These are phyloP conservation scores for Pseudocercospora fijiensis DNA, from an alignment of 2,329 filamentous ascomycete species.

Conservation along the genomic window DNA sequence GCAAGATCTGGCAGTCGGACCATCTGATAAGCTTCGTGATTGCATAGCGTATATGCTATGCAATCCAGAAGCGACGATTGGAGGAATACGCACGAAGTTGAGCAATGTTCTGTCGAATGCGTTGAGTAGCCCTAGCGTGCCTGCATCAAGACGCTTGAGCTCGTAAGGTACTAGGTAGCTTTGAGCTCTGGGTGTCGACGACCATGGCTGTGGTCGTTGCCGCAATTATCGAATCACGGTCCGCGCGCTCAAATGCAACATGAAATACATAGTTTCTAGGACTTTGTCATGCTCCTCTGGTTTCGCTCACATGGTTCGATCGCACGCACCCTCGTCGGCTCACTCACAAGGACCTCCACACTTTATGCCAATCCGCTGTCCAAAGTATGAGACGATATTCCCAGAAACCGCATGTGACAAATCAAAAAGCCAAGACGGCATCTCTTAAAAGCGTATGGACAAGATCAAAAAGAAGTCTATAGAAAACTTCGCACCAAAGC, in stretches of 20 bases:
- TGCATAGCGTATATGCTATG: conserved; percentile 20
- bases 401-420: not conserved
- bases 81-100: not conserved
- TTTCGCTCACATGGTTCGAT: no score
- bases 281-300: no score
- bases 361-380: not conserved
- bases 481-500: no score
- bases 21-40: conserved; percentile 15
- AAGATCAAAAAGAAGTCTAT: not conserved
- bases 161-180: no score
- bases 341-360: no score
- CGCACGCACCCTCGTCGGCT: no score
- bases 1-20: conserved; percentile 13
- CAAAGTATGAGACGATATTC: not conserved
- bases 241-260: not conserved
- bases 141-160: not conserved
- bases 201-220: not conserved
- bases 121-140: not conserved
- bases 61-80: not conserved
- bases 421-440: not conserved
- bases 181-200: not conserved
- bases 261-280: no score
- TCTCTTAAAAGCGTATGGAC: not conserved
- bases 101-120: not conserved
- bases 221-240: not conserved